Conservation (phyloP, 768 basidiomycete genomes). For the Suillus americanus region DNA sequence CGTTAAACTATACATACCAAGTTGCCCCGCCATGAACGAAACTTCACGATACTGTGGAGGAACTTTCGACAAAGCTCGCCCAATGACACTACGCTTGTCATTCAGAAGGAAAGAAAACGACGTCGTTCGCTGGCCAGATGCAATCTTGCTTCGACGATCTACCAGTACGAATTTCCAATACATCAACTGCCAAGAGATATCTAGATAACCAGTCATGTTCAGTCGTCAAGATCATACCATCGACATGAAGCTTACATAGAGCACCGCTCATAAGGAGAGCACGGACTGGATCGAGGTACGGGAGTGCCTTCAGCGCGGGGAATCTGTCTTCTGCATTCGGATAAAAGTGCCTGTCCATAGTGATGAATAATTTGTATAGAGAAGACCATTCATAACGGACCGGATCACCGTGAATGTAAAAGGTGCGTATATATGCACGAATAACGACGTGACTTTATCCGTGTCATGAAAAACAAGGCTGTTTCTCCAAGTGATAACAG, state of each 20-base stretch:
- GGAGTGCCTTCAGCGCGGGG: conserved; percentile 76
- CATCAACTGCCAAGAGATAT: conserved; percentile 87
- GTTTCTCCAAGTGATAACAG: conserved; percentile 98
- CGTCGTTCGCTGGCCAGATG: conserved; percentile 88
- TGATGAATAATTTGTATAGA: background rate
- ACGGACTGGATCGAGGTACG: conserved; percentile 63
- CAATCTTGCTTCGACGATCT: conserved; percentile 85
- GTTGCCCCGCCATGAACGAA: conserved; percentile 84
- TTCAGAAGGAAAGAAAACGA: conserved; percentile 88
- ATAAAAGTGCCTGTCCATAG: conserved; percentile 74
- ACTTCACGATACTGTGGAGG: conserved; percentile 61
- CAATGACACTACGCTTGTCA: conserved; percentile 84
- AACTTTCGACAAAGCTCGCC: conserved; percentile 62
- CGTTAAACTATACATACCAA: conserved; percentile 46
- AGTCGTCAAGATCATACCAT: conserved; percentile 13
- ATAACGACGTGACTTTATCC: conserved; percentile 95
- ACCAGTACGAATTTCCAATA: conserved; percentile 97
- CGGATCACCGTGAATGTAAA: conserved; percentile 90
- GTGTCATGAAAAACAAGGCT: conserved; percentile 96
- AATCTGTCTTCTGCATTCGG: conserved; percentile 77
- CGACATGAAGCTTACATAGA: conserved; percentile 61
- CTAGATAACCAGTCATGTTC: conserved; percentile 40
- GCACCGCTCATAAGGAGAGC: conserved; percentile 79
- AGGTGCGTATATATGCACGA: conserved; percentile 93
- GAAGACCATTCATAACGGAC: conserved; percentile 39